These are phyloP conservation scores for Phaeosphaeria sp. DNA, from an alignment of 2,329 filamentous ascomycete genomes.

Conservation along the genomic window DNA sequence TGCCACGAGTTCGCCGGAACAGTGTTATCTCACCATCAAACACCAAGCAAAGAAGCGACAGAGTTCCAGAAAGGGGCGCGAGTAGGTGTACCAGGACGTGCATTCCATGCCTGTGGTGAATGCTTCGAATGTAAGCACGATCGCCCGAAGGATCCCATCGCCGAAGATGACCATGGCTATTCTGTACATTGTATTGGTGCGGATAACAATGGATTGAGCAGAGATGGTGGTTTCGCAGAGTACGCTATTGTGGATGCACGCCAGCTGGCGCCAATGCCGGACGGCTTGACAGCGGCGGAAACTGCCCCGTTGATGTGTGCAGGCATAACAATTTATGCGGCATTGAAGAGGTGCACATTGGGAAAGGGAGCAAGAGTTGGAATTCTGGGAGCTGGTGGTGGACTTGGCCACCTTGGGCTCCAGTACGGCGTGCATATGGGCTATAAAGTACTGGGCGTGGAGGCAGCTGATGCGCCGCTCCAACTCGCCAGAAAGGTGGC, in stretches of 20 bases:
- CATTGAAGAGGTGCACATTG: constrained; percentile 47
- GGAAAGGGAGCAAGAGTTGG: constrained; percentile 46
- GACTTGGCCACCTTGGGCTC: constrained; percentile 40
- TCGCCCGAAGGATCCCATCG: constrained; percentile 30
- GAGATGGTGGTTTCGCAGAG: constrained; percentile 51
- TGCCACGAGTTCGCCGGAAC: constrained; percentile 57
- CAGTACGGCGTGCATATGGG: constrained; percentile 44
- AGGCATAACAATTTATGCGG: constrained; percentile 52
- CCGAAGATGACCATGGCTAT: constrained; percentile 49
- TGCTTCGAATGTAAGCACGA: constrained; percentile 51
- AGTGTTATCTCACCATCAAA: constrained; percentile 41
- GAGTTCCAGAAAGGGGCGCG: constrained; percentile 37
- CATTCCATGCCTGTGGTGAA: constrained; percentile 50
- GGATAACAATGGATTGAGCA: constrained; percentile 41
- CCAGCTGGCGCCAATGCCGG: constrained; percentile 46
- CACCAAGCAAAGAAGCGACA: constrained; percentile 26
- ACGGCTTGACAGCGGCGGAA: constrained; percentile 44
- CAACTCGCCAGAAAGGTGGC: constrained; percentile 40
- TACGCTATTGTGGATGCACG: constrained; percentile 53
- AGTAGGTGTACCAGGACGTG: constrained; percentile 52
- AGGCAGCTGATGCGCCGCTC: constrained; percentile 48
- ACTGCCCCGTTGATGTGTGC: constrained; percentile 54
- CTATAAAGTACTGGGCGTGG: constrained; percentile 47
- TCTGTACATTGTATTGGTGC: constrained; percentile 49
- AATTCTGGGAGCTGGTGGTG: constrained; percentile 50